These are phyloP conservation scores for Candida koratica DNA, from an alignment of 805 yeast species.

Conservation along the genomic window DNA sequence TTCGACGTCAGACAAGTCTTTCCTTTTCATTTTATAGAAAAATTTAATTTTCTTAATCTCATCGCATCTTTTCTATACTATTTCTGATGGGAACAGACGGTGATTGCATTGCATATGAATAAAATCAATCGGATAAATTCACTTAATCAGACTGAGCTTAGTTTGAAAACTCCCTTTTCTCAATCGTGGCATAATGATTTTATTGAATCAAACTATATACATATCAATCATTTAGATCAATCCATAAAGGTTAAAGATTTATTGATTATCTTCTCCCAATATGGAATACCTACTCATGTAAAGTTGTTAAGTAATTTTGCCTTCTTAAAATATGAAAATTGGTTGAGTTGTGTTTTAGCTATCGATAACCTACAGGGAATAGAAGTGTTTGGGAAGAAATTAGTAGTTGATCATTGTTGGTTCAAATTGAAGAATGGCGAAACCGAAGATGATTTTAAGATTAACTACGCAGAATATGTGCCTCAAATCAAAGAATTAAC, in stretches of 20 bases:
- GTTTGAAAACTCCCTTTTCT: slow-evolving; percentile 48
- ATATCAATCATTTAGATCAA: slow-evolving; percentile 66
- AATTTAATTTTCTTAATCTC: slow-evolving; percentile 5
- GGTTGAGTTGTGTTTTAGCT: slow-evolving; percentile 75
- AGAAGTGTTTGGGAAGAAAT: slow-evolving; percentile 44
- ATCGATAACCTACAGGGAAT: slow-evolving; percentile 84
- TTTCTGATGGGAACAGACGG: not conserved
- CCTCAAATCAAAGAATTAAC: slow-evolving; percentile 12
- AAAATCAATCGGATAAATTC: slow-evolving; percentile 44
- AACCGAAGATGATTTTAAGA: slow-evolving; percentile 39
- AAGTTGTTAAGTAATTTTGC: slow-evolving; percentile 70
- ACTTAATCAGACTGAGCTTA: slow-evolving; percentile 65
- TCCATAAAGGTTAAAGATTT: slow-evolving; percentile 73
- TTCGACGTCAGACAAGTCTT: slow-evolving; percentile 19
- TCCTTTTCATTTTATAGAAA: slow-evolving; percentile 9
- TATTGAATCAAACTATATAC: slow-evolving; percentile 69
- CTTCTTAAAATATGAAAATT: slow-evolving; percentile 78
- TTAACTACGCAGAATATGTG: slow-evolving; percentile 22
- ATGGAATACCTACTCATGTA: slow-evolving; percentile 78
- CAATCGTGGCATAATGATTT: slow-evolving; percentile 93
- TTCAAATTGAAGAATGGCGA: slow-evolving; percentile 55
- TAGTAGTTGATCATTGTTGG: slow-evolving; percentile 68
- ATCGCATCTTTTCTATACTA: slow-evolving; percentile 8
- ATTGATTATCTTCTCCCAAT: slow-evolving; percentile 77
- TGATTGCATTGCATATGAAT: too few species aligned